phyloP scores from a whole-genome alignment of 768 basidiomycete genomes.

The Suillus plorans region DNA sequence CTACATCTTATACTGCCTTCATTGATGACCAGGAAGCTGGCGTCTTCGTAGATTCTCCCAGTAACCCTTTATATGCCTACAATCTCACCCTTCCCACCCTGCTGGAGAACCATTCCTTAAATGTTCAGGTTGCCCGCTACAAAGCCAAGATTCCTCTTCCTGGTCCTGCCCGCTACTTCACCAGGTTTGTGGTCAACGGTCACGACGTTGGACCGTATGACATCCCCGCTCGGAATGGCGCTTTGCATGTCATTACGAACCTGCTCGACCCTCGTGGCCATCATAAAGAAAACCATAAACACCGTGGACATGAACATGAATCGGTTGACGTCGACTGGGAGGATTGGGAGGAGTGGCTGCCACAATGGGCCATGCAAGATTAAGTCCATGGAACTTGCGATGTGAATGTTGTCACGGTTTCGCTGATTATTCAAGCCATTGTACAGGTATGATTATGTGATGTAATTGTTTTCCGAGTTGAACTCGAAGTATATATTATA shows the following conservation, averaged over 20 bases:
- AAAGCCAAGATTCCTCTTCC: constrained; percentile 41
- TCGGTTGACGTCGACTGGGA: constrained; percentile 37
- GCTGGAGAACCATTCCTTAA: constrained; percentile 42
- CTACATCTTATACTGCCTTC: constrained; percentile 7
- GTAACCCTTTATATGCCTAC: constrained; percentile 33
- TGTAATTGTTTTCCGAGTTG: background rate
- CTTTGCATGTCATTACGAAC: constrained; percentile 46
- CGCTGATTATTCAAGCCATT: background rate
- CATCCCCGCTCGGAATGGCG: constrained; percentile 56
- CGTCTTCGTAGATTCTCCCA: background rate
- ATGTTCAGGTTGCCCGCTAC: constrained; percentile 48
- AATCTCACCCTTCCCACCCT: constrained; percentile 42
- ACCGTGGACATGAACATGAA: background rate
- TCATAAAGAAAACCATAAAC: constrained; percentile 5
- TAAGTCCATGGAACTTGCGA: constrained; percentile 3
- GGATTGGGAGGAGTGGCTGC: constrained; percentile 49
- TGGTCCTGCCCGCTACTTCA: constrained; percentile 33
- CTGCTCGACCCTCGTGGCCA: constrained; percentile 41
- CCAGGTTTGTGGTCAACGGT: constrained; percentile 42
- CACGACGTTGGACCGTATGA: constrained; percentile 41
- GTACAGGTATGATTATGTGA: background rate
- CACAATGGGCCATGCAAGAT: constrained; percentile 43
- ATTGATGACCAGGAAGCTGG: background rate
- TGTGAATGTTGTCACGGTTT: background rate
- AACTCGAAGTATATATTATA: background rate